Evolutionary conservation across 139 green algal species (phyloP).

Genomic region (Microglena sp.): DNA sequence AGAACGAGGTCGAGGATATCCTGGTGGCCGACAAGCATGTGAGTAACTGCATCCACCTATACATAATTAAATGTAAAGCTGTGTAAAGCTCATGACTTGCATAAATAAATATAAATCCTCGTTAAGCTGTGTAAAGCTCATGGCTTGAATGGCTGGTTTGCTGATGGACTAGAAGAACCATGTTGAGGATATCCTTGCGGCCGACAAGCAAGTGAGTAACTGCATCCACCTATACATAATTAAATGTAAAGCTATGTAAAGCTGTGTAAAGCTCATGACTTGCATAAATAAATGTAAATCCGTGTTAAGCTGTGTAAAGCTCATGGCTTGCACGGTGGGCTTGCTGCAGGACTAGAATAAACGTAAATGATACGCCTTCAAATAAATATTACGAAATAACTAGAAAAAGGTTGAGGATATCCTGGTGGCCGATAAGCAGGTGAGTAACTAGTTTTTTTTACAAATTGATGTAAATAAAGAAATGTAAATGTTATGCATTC

Average conservation of each 20-base stretch:
- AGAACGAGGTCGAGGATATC: constrained; percentile 78
- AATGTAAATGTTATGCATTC: background rate
- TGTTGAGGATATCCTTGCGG: constrained; percentile 77
- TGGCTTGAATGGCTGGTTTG: constrained; percentile 45
- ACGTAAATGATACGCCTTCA: constrained; percentile 18
- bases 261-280: background rate
- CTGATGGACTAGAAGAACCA: constrained; percentile 77
- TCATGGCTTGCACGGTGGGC: constrained; percentile 48
- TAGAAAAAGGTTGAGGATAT: constrained; percentile 80
- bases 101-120: background rate
- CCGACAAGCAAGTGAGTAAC: constrained; percentile 60
- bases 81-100: background rate
- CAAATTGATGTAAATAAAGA: background rate
- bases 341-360: constrained; percentile 75
- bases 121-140: no score
- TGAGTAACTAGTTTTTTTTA: no score
- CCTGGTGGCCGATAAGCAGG: constrained; percentile 63
- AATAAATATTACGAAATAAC: background rate
- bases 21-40: constrained; percentile 65
- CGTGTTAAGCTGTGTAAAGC: no score
- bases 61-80: background rate
- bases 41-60: no score
- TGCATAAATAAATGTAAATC: background rate
- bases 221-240: background rate
- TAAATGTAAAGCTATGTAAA: background rate